phyloP scores from a whole-genome alignment of 805 yeast genomes.

The Ogataea nonfermentans region DNA sequence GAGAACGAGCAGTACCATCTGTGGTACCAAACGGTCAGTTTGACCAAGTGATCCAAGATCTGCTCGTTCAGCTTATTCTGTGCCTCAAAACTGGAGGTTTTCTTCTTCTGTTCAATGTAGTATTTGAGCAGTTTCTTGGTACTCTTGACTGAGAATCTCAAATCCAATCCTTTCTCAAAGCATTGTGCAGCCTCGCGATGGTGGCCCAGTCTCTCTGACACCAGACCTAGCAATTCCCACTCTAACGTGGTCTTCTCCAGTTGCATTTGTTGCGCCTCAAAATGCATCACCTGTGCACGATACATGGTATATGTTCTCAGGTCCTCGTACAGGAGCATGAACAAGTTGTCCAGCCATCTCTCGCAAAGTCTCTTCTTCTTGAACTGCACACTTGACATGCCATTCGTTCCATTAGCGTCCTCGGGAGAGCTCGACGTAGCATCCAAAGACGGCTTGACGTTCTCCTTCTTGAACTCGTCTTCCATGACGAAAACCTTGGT shows the following conservation, averaged over 20 bases:
- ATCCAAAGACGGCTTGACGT: conserved; percentile 15
- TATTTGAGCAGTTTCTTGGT: conserved; percentile 70
- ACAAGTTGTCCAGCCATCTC: conserved; percentile 70
- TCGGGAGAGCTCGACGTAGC: conserved; percentile 12
- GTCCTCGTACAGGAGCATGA: conserved; percentile 70
- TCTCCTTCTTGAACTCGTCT: conserved; percentile 50
- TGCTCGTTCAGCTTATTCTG: conserved; percentile 45
- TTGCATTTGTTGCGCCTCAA: conserved; percentile 81
- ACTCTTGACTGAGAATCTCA: conserved; percentile 78
- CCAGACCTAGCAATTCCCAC: conserved; percentile 89
- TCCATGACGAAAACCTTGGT: conserved; percentile 69
- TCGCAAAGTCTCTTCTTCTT: conserved; percentile 67
- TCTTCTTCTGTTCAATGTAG: conserved; percentile 50
- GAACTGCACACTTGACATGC: conserved; percentile 37
- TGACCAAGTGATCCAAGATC: conserved; percentile 68
- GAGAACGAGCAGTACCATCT: conserved; percentile 96
- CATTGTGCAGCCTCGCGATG: conserved; percentile 85
- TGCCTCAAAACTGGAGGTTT: conserved; percentile 33
- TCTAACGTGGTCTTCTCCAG: conserved; percentile 78
- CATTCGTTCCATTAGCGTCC: conserved; percentile 9
- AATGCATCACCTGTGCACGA: conserved; percentile 88
- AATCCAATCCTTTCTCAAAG: conserved; percentile 65
- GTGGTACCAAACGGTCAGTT: conserved; percentile 94
- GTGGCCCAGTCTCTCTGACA: conserved; percentile 84
- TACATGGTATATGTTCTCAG: conserved; percentile 83